Evolutionary conservation across 78 protist species (phyloP).

Genomic region (Isochrysis galbana): DNA sequence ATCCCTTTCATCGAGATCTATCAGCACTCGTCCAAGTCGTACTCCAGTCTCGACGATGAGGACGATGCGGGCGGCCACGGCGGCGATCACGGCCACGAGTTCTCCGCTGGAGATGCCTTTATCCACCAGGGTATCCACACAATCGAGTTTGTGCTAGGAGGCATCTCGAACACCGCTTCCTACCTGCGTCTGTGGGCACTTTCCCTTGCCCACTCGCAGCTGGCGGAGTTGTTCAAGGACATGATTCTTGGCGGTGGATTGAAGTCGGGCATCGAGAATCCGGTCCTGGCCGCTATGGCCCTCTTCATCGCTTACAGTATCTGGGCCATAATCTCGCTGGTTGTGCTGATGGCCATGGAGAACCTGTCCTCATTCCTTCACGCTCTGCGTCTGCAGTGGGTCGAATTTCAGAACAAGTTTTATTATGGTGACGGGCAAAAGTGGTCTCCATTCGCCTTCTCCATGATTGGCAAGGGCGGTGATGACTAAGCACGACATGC

Average conservation of each 20-base stretch:
- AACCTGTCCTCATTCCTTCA: conserved; percentile 98
- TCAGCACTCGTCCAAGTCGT: neutral
- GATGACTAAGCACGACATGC: too few relatives aligned
- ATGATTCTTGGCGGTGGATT: conserved; percentile 49
- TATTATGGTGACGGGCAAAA: conserved; percentile 69
- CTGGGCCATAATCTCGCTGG: conserved; percentile 92
- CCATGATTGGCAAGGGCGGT: neutral
- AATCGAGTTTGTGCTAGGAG: conserved; percentile 97
- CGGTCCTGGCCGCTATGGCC: neutral
- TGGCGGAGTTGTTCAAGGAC: conserved; percentile 71
- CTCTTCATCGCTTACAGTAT: conserved; percentile 65
- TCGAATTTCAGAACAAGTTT: conserved; percentile 94
- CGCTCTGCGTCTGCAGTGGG: conserved; percentile 99
- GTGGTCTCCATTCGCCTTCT: conserved; percentile 73
- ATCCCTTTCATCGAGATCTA: conserved; percentile 75
- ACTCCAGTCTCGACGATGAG: neutral
- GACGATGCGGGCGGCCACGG: conserved; percentile 26
- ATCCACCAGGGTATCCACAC: conserved; percentile 92
- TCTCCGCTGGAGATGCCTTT: conserved; percentile 84
- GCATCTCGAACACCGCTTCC: conserved; percentile 99
- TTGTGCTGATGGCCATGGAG: conserved; percentile 97
- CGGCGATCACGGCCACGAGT: conserved; percentile 57
- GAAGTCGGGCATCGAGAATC: neutral
- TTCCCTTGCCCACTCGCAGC: conserved; percentile 93
- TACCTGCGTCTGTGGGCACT: conserved; percentile 99